Percentiles rank a stretch among this genome's conserved stretches.
Conservation (phyloP, 768 basidiomycete genomes). For the Cyclocybe cylindracea region DNA sequence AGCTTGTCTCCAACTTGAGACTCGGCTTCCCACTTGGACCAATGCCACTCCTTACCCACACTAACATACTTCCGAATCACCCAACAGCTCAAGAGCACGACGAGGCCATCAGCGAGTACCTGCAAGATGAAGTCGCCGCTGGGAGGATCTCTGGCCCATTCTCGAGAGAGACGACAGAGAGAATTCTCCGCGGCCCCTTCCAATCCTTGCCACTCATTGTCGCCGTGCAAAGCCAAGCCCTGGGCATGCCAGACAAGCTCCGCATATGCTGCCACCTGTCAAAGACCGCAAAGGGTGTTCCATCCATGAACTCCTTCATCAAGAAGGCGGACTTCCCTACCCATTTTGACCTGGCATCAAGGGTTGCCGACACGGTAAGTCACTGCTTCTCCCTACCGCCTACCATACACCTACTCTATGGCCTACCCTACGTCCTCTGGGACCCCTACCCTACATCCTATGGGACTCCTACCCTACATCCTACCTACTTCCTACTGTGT, state of each 20-base stretch:
- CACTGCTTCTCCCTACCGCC: too few species aligned
- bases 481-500: too few species aligned
- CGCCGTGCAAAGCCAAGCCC: constrained; percentile 21
- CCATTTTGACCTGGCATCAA: constrained; percentile 20
- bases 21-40: too few species aligned
- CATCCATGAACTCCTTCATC: constrained; percentile 27
- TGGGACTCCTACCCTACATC: too few species aligned
- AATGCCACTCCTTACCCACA: constrained; percentile 12
- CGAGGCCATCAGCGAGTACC: constrained; percentile 14
- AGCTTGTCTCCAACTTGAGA: too few species aligned
- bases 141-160: constrained; percentile 29
- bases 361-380: constrained; percentile 25
- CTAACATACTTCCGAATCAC: constrained; percentile 21
- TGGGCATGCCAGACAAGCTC: constrained; percentile 23
- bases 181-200: constrained; percentile 27
- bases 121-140: constrained; percentile 18
- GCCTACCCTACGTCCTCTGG: too few species aligned
- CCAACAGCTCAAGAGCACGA: constrained; percentile 7
- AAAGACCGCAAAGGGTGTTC: constrained; percentile 8
- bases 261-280: constrained; percentile 29
- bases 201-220: constrained; percentile 30
- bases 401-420: too few species aligned
- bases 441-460: too few species aligned
- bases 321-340: constrained; percentile 27
- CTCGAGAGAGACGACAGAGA: constrained; percentile 9